Conservation (phyloP, 2,329 filamentous ascomycete genomes). For the Gnomoniopsis sp. region DNA sequence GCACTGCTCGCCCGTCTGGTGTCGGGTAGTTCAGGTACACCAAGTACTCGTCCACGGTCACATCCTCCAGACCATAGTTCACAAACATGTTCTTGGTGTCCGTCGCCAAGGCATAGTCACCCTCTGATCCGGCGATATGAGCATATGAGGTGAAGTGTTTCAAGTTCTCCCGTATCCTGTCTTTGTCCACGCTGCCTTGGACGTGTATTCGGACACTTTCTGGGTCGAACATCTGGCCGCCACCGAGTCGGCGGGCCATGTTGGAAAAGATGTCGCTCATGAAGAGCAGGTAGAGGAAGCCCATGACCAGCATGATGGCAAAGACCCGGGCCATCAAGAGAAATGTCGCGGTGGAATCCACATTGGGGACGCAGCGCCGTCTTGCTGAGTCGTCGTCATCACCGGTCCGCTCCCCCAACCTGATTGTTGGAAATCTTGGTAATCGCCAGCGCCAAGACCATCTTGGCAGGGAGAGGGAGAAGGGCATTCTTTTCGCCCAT, state of each 20-base stretch:
- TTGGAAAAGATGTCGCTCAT: conserved; percentile 77
- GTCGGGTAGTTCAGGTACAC: conserved; percentile 93
- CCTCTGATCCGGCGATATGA: conserved; percentile 91
- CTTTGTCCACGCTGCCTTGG: conserved; percentile 67
- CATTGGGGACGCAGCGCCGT: conserved; percentile 29
- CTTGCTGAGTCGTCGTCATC: conserved; percentile 22
- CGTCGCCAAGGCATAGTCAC: conserved; percentile 80
- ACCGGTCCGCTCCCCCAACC: conserved; percentile 28
- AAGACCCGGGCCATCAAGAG: conserved; percentile 71
- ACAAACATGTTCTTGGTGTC: conserved; percentile 79
- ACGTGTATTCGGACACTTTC: conserved; percentile 76
- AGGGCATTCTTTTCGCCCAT: conserved; percentile 55
- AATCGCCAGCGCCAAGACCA: conserved; percentile 53
- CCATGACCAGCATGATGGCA: conserved; percentile 71
- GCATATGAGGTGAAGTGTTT: conserved; percentile 78
- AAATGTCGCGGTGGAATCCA: conserved; percentile 42
- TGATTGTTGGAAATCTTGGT: conserved; percentile 44
- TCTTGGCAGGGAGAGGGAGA: conserved; percentile 48
- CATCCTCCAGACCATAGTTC: conserved; percentile 69
- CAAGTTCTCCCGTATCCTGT: conserved; percentile 68
- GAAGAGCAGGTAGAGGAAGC: conserved; percentile 80
- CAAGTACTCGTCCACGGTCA: conserved; percentile 73
- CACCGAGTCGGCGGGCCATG: conserved; percentile 59
- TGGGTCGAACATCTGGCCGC: conserved; percentile 73
- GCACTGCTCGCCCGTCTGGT: conserved; percentile 71